These are phyloP conservation scores for Lupinus albus DNA, from an alignment of 306 rosid species.

Conservation along the genomic window DNA sequence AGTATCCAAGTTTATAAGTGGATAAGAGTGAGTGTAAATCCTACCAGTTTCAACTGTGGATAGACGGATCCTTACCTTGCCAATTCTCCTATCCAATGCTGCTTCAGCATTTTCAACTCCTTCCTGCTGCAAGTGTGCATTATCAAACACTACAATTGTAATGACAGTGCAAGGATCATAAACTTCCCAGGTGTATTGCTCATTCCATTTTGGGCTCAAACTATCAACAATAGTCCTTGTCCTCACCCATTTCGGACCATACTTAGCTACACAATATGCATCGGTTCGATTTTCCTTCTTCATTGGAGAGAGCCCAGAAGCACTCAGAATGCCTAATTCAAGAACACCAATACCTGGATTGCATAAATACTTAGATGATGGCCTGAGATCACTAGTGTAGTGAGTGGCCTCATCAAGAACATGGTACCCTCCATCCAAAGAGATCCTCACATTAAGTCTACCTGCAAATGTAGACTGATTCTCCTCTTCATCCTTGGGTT, in stretches of 20 bases:
- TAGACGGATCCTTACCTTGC: conserved; percentile 50
- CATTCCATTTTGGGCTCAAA: conserved; percentile 48
- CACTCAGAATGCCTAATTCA: conserved; percentile 49
- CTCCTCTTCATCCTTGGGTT: conserved; percentile 14
- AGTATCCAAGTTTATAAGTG: conserved; percentile 42
- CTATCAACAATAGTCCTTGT: conserved; percentile 46
- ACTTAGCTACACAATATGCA: conserved; percentile 50
- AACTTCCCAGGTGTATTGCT: conserved; percentile 50
- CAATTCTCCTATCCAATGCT: conserved; percentile 39
- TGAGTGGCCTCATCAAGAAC: conserved; percentile 52
- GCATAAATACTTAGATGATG: conserved; percentile 34
- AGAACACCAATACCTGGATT: conserved; percentile 41
- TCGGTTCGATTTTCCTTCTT: conserved; percentile 49
- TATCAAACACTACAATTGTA: conserved; percentile 49
- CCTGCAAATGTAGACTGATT: conserved; percentile 34
- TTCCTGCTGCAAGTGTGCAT: conserved; percentile 28
- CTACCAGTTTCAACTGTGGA: conserved; percentile 44
- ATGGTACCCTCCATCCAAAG: conserved; percentile 54
- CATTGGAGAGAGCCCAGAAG: conserved; percentile 44
- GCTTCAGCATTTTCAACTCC: conserved; percentile 14
- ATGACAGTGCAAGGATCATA: conserved; percentile 52
- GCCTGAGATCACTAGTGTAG: conserved; percentile 50
- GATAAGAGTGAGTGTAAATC: conserved; percentile 50
- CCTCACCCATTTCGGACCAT: conserved; percentile 51
- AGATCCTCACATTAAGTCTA: conserved; percentile 44